Evolutionary conservation across 2,329 filamentous ascomycete genomes (phyloP).

Genomic region (Aspergillus hortae): DNA sequence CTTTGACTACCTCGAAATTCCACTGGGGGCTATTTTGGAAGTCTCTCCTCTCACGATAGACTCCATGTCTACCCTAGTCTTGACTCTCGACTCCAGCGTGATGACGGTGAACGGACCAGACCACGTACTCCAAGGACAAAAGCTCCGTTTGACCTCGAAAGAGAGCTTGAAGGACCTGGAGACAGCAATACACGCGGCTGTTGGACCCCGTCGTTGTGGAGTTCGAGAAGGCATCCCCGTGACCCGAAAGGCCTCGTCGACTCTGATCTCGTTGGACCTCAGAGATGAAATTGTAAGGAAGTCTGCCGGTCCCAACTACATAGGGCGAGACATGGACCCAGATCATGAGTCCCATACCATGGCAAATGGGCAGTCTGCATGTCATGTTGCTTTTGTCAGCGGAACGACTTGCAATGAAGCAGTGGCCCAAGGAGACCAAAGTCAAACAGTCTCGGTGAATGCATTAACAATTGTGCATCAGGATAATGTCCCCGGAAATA

Average conservation of each 20-base stretch:
- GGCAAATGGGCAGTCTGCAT: background rate
- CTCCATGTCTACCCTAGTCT: no score
- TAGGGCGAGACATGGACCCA: background rate
- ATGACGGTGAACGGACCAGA: slow-evolving; percentile 10
- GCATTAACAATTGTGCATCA: no score
- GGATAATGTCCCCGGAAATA: no score
- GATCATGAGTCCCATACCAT: background rate
- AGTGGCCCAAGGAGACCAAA: no score
- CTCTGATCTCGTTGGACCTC: slow-evolving; percentile 13
- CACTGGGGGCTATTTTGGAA: background rate
- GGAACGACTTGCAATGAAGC: no score
- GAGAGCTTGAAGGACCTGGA: slow-evolving; percentile 9
- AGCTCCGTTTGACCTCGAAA: slow-evolving; percentile 6
- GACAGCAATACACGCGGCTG: background rate
- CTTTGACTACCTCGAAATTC: slow-evolving; percentile 10
- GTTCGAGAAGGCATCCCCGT: background rate
- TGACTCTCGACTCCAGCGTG: background rate
- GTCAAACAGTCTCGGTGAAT: no score
- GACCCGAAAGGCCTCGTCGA: slow-evolving; percentile 12
- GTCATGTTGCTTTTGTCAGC: background rate
- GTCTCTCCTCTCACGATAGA: no score
- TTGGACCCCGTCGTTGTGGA: background rate
- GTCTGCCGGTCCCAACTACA: background rate
- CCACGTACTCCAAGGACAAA: background rate
- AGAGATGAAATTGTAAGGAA: slow-evolving; percentile 7